Evolutionary conservation across 371 early-diverging fungal species (phyloP).

Genomic region (Circinella umbellata): DNA sequence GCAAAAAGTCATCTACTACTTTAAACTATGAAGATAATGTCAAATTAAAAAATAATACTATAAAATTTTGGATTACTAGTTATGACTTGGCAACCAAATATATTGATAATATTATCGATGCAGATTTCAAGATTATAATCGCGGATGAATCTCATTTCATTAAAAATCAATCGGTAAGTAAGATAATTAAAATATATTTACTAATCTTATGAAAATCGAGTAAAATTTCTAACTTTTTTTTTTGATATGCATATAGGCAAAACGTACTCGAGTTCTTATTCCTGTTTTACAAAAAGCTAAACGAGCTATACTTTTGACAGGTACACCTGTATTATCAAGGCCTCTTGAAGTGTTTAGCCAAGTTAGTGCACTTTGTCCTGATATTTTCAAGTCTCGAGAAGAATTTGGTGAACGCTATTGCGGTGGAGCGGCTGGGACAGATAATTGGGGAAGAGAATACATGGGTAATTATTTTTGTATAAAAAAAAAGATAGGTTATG

Average conservation of each 20-base stretch:
- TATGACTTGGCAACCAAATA: slow-evolving; percentile 43
- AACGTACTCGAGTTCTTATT: slow-evolving; percentile 50
- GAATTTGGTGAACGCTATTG: slow-evolving; percentile 69
- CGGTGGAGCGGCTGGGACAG: slow-evolving; percentile 35
- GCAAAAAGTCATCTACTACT: not conserved
- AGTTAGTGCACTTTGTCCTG: slow-evolving; percentile 45
- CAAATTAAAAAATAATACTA: not conserved
- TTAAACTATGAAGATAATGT: too few species aligned
- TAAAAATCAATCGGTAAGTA: slow-evolving; percentile 45
- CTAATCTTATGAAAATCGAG: not conserved
- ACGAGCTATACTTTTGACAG: slow-evolving; percentile 53
- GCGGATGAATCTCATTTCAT: slow-evolving; percentile 62
- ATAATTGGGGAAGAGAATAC: not conserved
- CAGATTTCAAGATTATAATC: slow-evolving; percentile 33
- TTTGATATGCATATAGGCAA: slow-evolving; percentile 22
- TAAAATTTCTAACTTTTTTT: too few species aligned
- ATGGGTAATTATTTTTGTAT: slow-evolving; percentile 3
- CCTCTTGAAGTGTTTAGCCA: slow-evolving; percentile 69
- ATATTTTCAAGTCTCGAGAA: slow-evolving; percentile 38
- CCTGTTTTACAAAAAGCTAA: slow-evolving; percentile 52
- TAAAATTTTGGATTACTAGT: slow-evolving; percentile 45
- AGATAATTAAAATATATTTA: too few species aligned
- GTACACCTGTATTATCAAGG: slow-evolving; percentile 65
- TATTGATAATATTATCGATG: slow-evolving; percentile 37
- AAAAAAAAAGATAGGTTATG: slow-evolving; percentile 32